Percentiles rank a stretch among this genome's conserved stretches.
phyloP scores from a whole-genome alignment of 495 filamentous ascomycete species.

The Daldinia concentrica region DNA sequence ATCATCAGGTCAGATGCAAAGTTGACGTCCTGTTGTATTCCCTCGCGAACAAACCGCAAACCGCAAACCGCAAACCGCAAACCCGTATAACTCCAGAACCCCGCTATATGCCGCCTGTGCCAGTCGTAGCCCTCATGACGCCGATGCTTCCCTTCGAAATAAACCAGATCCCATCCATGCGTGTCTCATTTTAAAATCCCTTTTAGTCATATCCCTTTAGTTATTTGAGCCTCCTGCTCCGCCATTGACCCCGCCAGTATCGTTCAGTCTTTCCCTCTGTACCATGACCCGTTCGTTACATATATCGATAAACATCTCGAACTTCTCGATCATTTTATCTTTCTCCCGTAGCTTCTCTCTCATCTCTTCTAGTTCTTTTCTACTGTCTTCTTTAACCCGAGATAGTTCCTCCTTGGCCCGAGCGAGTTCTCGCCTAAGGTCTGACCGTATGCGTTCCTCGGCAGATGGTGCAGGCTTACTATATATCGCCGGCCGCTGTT shows the following conservation, averaged over 20 bases:
- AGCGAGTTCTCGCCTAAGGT: conserved; percentile 61
- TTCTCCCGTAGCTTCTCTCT: conserved; percentile 60
- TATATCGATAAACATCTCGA: conserved; percentile 69
- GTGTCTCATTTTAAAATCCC: conserved; percentile 28
- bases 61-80: too few species aligned
- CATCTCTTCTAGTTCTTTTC: conserved; percentile 61
- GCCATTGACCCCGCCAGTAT: conserved; percentile 36
- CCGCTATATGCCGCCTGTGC: conserved; percentile 37
- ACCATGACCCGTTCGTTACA: conserved; percentile 67
- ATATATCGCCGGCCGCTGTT: conserved; percentile 64
- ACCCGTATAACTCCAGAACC: conserved; percentile 36
- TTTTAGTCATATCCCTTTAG: conserved; percentile 35
- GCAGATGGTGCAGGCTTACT: conserved; percentile 64
- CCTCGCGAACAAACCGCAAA: conserved; percentile 25
- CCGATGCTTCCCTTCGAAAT: conserved; percentile 38
- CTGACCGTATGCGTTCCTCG: conserved; percentile 64
- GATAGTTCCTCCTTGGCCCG: conserved; percentile 59
- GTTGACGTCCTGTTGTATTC: conserved; percentile 21
- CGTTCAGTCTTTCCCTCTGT: conserved; percentile 54
- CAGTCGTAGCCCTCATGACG: conserved; percentile 39
- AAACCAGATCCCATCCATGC: conserved; percentile 31
- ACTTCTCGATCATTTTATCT: conserved; percentile 63
- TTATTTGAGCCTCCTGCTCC: conserved; percentile 39
- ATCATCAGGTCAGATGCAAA: conserved; percentile 32
- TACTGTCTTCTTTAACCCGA: conserved; percentile 55